Base-by-base conservation (phyloP, 164 flowering plant genomes). In the Buxus sempervirens region DNA sequence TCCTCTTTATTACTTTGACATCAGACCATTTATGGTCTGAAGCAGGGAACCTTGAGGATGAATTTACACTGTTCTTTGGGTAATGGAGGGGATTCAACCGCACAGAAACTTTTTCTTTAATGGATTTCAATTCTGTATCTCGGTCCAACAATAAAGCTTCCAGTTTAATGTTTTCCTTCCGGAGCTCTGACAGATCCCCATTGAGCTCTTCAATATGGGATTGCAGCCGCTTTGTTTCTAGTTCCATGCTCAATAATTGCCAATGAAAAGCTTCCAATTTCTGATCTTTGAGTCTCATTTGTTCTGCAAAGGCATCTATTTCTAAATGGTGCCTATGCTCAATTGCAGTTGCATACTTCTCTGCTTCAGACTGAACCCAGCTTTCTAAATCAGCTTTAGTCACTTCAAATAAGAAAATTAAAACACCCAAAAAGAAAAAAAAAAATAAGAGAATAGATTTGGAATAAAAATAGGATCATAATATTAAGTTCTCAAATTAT, bases 211-310 rank as follows among this genome's bases (percentile, higher is more conserved):
- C 90, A 49, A 85, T 68, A 54, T 85, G 91, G 19, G 90, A 78
- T 61, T 84, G 83, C 69, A 89, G 65, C 66, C 88, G 77, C 82
- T 90, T 89, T 21, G 87, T 82, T 76, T 92, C 96, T 25, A 88
- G 72, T 71, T 93, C 99, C 85, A 77, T 77, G 83, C 95, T 88
- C 60, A 90, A 64, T 56, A 84, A 59, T 58, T 78, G 82, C 99
- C 97, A 90, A 0, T 79, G 85, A n/a, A 64, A 84, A 38, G 84
- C 84, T 75, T 90, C 97, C 59, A 92, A 51, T 65, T 87, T 90
- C 75, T 91, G 97, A 73, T 91, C 96, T 77, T 84, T 91, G 66
- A 82, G 77, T 67, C 88, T 83, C 84, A 91, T 73, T 71, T 95
- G 88, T 75, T 95, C 94, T 13, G 81, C 80, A 69, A 92, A 90